Base-by-base conservation (phyloP, 2,329 filamentous ascomycete species). In the Tolypocladium pustulatum region DNA sequence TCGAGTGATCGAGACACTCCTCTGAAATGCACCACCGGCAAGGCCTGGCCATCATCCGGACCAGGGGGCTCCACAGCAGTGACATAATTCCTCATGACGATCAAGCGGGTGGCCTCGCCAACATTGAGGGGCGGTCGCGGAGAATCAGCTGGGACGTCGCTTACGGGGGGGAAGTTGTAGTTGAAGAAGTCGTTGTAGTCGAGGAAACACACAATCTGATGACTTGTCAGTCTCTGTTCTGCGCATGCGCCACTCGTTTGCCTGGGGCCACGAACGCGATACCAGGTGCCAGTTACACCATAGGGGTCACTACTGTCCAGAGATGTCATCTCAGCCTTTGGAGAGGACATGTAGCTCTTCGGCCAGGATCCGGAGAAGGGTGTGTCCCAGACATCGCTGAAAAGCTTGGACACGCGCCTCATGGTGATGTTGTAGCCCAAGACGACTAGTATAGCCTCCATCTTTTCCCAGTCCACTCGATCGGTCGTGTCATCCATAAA, bases 381-480 rank as follows among this genome's bases (percentile, higher is more conserved):
- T 15, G 66, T 73, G 38, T 77, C 73, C 81, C 83, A 86, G n/a
- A 82, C 72, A 32, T 77, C 72, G 15, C 71, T 72, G 59, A 84
- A 80, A 2, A 81, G 71, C 2, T 75, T 73, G 22, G 75, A 74
- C 9, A 76, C 71, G 12, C 78, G 68, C 15, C 75, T 72, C 63
- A 82, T 80, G 12, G 71, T 67, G 43, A 88, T 76, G 67, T 90
- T 91, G 66, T 81, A 78, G 4, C 81, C 81, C 4, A 92, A 71
- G 2, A 87, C 83, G 4, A 91, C 75, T 77, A 91, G 82, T 57
- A 91, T 81, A 10, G 87, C 85, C 71, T 92, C 89, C 13, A 91
- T 73, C 73, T 89, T 90, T 71, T 92, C 88, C 89, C 89, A 93
- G 70, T 93, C 88, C 0, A 90, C 85, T 6, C 72, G 71, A 57